Percentiles rank a stretch among this genome's conserved stretches.
phyloP scores from a whole-genome alignment of 169 alveolate genomes.

The Theileria annulata region DNA sequence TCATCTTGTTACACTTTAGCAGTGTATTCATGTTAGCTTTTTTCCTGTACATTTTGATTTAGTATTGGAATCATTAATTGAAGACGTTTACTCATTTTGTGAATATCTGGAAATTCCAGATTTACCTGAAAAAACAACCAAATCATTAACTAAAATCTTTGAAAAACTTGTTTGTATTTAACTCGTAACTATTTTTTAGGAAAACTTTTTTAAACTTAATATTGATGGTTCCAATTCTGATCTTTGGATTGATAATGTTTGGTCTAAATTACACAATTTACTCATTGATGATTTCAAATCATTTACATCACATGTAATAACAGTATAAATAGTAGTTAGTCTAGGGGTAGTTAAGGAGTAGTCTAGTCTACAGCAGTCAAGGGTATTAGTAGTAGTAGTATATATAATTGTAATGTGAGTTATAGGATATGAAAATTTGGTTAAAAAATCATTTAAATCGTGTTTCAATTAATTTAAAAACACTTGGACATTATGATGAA shows the following conservation, averaged over 20 bases:
- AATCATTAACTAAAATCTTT: background rate
- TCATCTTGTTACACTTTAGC: conserved; percentile 42
- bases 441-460: conserved; percentile 37
- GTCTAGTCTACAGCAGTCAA: background rate
- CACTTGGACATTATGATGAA: conserved; percentile 28
- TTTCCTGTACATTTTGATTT: background rate
- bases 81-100: conserved; percentile 38
- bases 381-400: background rate
- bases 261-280: conserved; percentile 32
- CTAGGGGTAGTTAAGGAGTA: background rate
- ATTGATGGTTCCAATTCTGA: conserved; percentile 52
- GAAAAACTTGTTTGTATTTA: conserved; percentile 14
- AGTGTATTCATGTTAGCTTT: conserved; percentile 39
- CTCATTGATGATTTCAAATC: conserved; percentile 35
- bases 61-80: conserved; percentile 52
- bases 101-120: conserved; percentile 7
- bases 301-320: conserved; percentile 13
- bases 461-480: conserved; percentile 37
- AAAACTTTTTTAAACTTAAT: conserved; percentile 30
- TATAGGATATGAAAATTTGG: conserved; percentile 48
- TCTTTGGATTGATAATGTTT: conserved; percentile 41
- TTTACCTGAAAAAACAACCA: background rate
- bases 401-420: background rate
- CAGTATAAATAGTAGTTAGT: background rate
- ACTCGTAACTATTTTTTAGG: background rate